phyloP scores from a whole-genome alignment of 225 moss, liverwort and hornwort species.

The Polytrichum commune region DNA sequence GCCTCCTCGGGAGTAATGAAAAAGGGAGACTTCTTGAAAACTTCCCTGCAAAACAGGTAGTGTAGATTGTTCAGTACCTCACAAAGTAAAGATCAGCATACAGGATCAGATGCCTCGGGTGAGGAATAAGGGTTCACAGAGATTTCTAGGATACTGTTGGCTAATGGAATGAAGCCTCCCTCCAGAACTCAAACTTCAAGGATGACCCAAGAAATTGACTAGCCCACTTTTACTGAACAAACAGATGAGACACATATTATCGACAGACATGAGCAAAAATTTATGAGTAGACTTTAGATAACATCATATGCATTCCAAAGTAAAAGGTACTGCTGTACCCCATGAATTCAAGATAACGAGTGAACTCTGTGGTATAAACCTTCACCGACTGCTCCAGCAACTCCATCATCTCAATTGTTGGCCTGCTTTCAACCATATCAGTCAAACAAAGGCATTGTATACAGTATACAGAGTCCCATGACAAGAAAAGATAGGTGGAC shows the following conservation, averaged over 20 bases:
- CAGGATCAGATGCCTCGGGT: no score
- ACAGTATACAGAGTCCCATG: not conserved
- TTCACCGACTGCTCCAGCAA: slow-evolving; percentile 67
- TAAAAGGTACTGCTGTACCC: slow-evolving; percentile 29
- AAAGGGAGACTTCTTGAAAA: slow-evolving; percentile 93
- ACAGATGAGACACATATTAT: no score
- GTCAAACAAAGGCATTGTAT: not conserved
- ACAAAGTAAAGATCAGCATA: no score
- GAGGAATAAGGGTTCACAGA: no score
- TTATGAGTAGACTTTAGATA: slow-evolving; percentile 1
- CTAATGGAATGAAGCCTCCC: no score
- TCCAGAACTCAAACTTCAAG: no score
- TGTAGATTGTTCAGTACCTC: not conserved
- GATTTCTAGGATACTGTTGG: no score
- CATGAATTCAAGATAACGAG: slow-evolving; percentile 74
- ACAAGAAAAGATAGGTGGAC: not conserved
- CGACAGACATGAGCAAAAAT: not conserved
- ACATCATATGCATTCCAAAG: not conserved
- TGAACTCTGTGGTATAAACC: slow-evolving; percentile 64
- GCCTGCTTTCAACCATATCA: no score
- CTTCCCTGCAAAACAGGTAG: slow-evolving; percentile 51
- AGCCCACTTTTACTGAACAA: no score
- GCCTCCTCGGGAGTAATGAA: slow-evolving; percentile 95
- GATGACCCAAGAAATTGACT: no score
- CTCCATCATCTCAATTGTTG: slow-evolving; percentile 37